phyloP scores from a whole-genome alignment of 1,284 basidiomycete genomes.

The Leucoagaricus sp. region DNA sequence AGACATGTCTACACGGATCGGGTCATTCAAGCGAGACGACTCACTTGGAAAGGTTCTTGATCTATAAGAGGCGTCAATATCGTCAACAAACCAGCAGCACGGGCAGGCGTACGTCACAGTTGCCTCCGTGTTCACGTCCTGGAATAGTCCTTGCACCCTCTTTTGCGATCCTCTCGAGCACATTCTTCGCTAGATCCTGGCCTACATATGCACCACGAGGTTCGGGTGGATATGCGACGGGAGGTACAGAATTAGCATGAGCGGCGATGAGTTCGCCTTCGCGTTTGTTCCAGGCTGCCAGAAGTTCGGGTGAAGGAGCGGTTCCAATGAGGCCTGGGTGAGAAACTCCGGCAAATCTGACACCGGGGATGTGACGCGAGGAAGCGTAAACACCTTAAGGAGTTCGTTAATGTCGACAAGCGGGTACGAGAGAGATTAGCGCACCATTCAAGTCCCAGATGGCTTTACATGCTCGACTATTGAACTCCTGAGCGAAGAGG shows the following conservation, averaged over 20 bases:
- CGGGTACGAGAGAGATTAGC: neutral
- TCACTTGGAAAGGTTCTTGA: constrained; percentile 71
- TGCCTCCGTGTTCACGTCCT: constrained; percentile 81
- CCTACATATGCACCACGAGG: constrained; percentile 69
- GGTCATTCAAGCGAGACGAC: constrained; percentile 12
- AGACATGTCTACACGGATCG: neutral
- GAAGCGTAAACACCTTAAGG: constrained; percentile 60
- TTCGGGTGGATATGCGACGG: constrained; percentile 70
- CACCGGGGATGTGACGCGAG: constrained; percentile 77
- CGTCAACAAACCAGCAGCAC: neutral
- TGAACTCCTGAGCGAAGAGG: constrained; percentile 70
- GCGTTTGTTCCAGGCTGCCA: constrained; percentile 74
- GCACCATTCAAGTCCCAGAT: constrained; percentile 78
- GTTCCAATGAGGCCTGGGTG: constrained; percentile 80
- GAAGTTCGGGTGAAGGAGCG: constrained; percentile 71
- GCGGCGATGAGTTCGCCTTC: constrained; percentile 68
- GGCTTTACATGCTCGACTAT: constrained; percentile 72
- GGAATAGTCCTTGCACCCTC: constrained; percentile 80
- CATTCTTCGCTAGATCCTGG: constrained; percentile 51
- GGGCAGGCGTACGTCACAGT: constrained; percentile 67
- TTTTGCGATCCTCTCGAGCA: constrained; percentile 55
- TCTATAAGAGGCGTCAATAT: constrained; percentile 37
- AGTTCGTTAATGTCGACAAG: constrained; percentile 10
- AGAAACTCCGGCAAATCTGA: constrained; percentile 76
- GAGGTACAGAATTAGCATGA: constrained; percentile 54